Percentiles rank a stretch among this genome's conserved stretches.
These are phyloP conservation scores for Pneumocystis murina DNA, from an alignment of 1,139 yeast species.

Conservation along the genomic window DNA sequence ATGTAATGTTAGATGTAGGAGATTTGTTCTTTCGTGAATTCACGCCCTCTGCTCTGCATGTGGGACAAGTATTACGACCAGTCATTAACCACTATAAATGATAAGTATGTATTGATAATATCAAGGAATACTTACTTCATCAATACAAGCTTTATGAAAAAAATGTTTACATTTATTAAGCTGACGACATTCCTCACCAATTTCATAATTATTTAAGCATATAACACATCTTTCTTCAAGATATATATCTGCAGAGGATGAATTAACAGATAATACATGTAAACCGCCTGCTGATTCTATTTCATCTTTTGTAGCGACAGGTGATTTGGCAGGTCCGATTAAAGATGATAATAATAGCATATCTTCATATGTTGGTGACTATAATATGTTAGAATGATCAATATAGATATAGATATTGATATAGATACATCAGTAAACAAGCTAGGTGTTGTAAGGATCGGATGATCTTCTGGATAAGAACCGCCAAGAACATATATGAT, in stretches of 20 bases:
- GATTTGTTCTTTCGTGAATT: background rate
- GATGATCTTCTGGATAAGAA: slow-evolving; percentile 33
- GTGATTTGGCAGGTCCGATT: slow-evolving; percentile 33
- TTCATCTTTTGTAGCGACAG: slow-evolving; percentile 30
- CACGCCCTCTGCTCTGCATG: slow-evolving; percentile 39
- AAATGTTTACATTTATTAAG: slow-evolving; percentile 33
- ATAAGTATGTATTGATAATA: background rate
- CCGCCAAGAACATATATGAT: slow-evolving; percentile 39
- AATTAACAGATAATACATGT: slow-evolving; percentile 9
- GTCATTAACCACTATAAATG: slow-evolving; percentile 31
- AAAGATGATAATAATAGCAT: slow-evolving; percentile 31
- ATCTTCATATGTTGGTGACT: slow-evolving; percentile 36
- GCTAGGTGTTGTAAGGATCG: slow-evolving; percentile 34
- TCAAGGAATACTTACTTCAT: slow-evolving; percentile 20
- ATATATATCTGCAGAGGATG: slow-evolving; percentile 11
- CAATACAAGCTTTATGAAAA: slow-evolving; percentile 41
- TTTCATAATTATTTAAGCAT: slow-evolving; percentile 34
- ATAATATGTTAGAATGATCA: background rate
- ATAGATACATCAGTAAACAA: slow-evolving; percentile 27
- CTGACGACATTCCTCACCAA: slow-evolving; percentile 32
- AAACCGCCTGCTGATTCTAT: slow-evolving; percentile 29
- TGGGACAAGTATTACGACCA: slow-evolving; percentile 43
- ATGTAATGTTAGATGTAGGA: background rate
- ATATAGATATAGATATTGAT: background rate
- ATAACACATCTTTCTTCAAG: slow-evolving; percentile 33